phyloP scores from a whole-genome alignment of 192 early-diverging fungal genomes.

The Dissophora globulifera region DNA sequence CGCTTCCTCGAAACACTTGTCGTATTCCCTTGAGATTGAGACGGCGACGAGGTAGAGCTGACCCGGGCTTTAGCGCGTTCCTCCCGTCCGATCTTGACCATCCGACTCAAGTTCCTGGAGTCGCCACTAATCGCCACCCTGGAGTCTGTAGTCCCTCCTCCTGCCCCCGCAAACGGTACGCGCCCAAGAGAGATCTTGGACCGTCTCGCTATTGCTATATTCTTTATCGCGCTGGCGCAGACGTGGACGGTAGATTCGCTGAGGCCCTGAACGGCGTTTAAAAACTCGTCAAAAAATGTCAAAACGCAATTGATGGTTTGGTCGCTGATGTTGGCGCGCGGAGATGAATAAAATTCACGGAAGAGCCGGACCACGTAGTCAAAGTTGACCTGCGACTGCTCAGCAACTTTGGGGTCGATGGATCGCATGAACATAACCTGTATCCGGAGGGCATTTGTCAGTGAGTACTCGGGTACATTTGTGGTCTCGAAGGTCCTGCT shows the following conservation, averaged over 20 bases:
- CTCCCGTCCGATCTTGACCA: slow-evolving; percentile 38
- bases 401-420: slow-evolving; percentile 9
- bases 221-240: slow-evolving; percentile 45
- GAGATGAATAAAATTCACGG: slow-evolving; percentile 35
- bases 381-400: slow-evolving; percentile 14
- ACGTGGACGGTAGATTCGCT: slow-evolving; percentile 44
- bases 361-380: slow-evolving; percentile 36
- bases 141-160: too few relatives aligned
- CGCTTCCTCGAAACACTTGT: slow-evolving; percentile 14
- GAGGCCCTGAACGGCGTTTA: slow-evolving; percentile 32
- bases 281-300: slow-evolving; percentile 48
- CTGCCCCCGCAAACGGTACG: too few relatives aligned
- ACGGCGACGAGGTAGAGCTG: slow-evolving; percentile 12
- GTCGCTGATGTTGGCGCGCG: slow-evolving; percentile 23
- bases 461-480: slow-evolving; percentile 20
- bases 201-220: slow-evolving; percentile 38
- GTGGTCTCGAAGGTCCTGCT: slow-evolving; percentile 20
- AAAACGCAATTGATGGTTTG: slow-evolving; percentile 41
- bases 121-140: slow-evolving; percentile 2
- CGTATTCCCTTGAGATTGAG: not conserved
- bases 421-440: slow-evolving; percentile 47
- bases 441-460: slow-evolving; percentile 33
- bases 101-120: slow-evolving; percentile 19
- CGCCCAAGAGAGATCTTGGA: slow-evolving; percentile 18
- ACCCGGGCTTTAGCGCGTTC: slow-evolving; percentile 24